Conservation (phyloP, 2,329 filamentous ascomycete genomes). For the Sclerotinia subarctica region DNA sequence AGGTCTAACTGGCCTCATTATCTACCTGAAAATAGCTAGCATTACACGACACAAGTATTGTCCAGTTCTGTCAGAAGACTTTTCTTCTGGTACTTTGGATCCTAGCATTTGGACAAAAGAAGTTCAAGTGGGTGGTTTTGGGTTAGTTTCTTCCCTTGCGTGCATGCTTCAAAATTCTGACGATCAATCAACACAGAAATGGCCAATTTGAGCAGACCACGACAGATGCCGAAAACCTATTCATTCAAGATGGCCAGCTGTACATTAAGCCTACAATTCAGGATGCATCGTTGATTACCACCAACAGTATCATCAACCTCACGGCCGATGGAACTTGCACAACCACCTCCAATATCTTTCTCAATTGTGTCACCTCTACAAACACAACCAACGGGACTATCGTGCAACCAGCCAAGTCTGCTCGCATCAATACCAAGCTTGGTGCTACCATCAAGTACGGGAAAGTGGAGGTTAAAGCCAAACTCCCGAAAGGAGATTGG, state of each 20-base stretch:
- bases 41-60: slow-evolving; percentile 75
- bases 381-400: slow-evolving; percentile 76
- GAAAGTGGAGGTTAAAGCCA: slow-evolving; percentile 74
- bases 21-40: slow-evolving; percentile 68
- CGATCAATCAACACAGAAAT: slow-evolving; percentile 51
- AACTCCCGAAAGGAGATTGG: slow-evolving; percentile 76
- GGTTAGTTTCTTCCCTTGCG: slow-evolving; percentile 51
- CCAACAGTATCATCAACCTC: slow-evolving; percentile 67
- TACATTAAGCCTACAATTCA: slow-evolving; percentile 77
- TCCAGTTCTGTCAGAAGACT: slow-evolving; percentile 54
- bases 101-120: slow-evolving; percentile 48
- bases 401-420: slow-evolving; percentile 74
- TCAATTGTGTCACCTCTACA: slow-evolving; percentile 66
- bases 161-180: not conserved
- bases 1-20: slow-evolving; percentile 61
- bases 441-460: slow-evolving; percentile 76
- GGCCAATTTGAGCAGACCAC: slow-evolving; percentile 81
- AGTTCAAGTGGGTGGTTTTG: slow-evolving; percentile 43
- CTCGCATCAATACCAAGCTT: slow-evolving; percentile 71
- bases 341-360: slow-evolving; percentile 53
- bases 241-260: slow-evolving; percentile 64
- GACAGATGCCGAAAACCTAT: slow-evolving; percentile 68
- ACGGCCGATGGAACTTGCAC: slow-evolving; percentile 60
- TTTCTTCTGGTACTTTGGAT: slow-evolving; percentile 33
- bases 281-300: slow-evolving; percentile 61